phyloP scores from a whole-genome alignment of 305 asterid species.

The Lippia alba region DNA sequence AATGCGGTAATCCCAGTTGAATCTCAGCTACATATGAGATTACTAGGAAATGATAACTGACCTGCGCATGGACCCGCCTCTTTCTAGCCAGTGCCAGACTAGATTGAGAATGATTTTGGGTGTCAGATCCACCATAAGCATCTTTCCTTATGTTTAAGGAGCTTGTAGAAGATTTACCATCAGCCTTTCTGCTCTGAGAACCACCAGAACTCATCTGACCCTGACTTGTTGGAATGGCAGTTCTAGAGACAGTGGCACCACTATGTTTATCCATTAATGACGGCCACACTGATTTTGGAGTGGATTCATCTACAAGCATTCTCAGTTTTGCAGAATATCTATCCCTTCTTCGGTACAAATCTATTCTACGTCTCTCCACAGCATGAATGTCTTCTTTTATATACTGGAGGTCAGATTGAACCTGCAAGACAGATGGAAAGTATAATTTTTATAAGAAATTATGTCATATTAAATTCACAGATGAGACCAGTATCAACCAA shows the following conservation, averaged over 20 bases:
- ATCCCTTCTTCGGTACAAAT: conserved; percentile 68
- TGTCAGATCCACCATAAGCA: conserved; percentile 56
- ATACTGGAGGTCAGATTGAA: conserved; percentile 75
- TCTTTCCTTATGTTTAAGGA: conserved; percentile 55
- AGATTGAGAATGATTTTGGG: conserved; percentile 64
- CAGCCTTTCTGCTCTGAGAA: conserved; percentile 52
- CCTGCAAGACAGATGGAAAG: conserved; percentile 47
- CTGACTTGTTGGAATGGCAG: conserved; percentile 51
- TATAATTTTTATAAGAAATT: background rate
- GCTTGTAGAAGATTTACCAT: conserved; percentile 58
- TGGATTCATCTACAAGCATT: conserved; percentile 54
- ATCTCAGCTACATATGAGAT: conserved; percentile 1
- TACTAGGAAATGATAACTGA: conserved; percentile 33
- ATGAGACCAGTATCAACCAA: conserved; percentile 1
- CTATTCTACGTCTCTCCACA: conserved; percentile 80
- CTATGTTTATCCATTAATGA: conserved; percentile 54
- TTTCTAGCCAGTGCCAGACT: conserved; percentile 67
- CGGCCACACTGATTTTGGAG: conserved; percentile 51
- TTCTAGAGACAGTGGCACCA: conserved; percentile 42
- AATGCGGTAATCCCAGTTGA: background rate
- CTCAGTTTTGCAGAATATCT: conserved; percentile 62
- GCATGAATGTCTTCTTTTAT: conserved; percentile 80
- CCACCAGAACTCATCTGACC: conserved; percentile 46
- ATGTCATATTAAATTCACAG: background rate
- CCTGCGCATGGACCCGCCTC: conserved; percentile 85